Percentiles rank a stretch among this genome's conserved stretches.
Evolutionary conservation across 2,329 filamentous ascomycete genomes (phyloP).

Genomic region (Exophiala xenobiotica): DNA sequence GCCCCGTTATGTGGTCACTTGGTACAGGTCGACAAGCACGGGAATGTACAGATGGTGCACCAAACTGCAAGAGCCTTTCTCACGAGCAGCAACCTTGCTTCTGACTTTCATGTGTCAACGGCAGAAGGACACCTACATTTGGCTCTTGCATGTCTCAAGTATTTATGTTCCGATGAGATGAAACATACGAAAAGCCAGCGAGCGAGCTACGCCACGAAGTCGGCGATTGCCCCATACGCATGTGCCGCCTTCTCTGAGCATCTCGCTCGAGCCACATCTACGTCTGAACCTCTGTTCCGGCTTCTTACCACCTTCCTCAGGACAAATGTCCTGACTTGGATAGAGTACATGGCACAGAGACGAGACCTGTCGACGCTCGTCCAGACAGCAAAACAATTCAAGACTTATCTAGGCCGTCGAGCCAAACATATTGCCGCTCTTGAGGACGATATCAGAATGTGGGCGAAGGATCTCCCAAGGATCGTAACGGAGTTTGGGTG

Average conservation of each 20-base stretch:
- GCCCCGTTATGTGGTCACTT: slow-evolving; percentile 32
- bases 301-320: slow-evolving; percentile 35
- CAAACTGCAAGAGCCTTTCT: slow-evolving; percentile 32
- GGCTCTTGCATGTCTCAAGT: slow-evolving; percentile 38
- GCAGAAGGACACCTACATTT: slow-evolving; percentile 35
- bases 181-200: slow-evolving; percentile 32
- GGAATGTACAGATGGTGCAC: slow-evolving; percentile 30
- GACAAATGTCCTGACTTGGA: slow-evolving; percentile 40
- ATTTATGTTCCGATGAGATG: slow-evolving; percentile 39
- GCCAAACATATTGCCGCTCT: slow-evolving; percentile 42
- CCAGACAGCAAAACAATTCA: slow-evolving; percentile 36
- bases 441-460: too few relatives aligned
- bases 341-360: slow-evolving; percentile 33
- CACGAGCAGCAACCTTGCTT: slow-evolving; percentile 8
- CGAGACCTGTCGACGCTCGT: slow-evolving; percentile 1
- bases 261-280: slow-evolving; percentile 32
- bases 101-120: slow-evolving; percentile 3
- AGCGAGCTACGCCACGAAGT: slow-evolving; percentile 12
- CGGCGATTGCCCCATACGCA: slow-evolving; percentile 34
- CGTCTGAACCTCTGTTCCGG: slow-evolving; percentile 28
- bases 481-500: too few relatives aligned
- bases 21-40: slow-evolving; percentile 29
- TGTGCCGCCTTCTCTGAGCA: slow-evolving; percentile 38
- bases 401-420: slow-evolving; percentile 3
- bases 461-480: too few relatives aligned